Conservation (phyloP, 768 basidiomycete genomes). For the Collybia sordida region DNA sequence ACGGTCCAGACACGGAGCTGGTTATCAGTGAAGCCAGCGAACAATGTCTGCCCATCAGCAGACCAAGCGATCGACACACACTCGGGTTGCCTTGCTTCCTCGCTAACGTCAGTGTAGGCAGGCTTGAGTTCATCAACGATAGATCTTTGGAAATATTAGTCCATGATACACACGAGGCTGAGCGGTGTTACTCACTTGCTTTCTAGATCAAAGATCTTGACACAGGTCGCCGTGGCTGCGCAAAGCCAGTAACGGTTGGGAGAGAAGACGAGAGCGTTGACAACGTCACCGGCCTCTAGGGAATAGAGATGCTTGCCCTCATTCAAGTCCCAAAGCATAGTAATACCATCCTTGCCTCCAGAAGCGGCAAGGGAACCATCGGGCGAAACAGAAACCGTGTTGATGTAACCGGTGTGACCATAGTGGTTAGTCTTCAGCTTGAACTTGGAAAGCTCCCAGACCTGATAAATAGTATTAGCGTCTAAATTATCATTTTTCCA, state of each 20-base stretch:
- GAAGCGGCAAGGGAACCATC: conserved; percentile 99
- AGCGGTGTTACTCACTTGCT: conserved; percentile 76
- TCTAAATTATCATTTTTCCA: conserved; percentile 16
- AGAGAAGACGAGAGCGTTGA: conserved; percentile 99
- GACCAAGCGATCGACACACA: conserved; percentile 99
- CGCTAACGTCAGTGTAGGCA: conserved; percentile 77
- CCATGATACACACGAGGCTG: neutral
- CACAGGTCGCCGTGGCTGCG: conserved; percentile 94
- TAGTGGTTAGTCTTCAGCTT: conserved; percentile 99
- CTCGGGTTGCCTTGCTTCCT: conserved; percentile 78
- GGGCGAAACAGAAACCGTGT: conserved; percentile 96
- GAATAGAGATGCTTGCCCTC: conserved; percentile 99
- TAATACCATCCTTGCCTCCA: conserved; percentile 99
- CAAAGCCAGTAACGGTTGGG: conserved; percentile 99
- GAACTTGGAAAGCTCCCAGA: conserved; percentile 99
- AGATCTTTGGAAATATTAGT: conserved; percentile 49
- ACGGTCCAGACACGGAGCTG: conserved; percentile 92
- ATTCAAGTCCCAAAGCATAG: conserved; percentile 99
- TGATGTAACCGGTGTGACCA: conserved; percentile 99
- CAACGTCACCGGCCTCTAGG: conserved; percentile 95
- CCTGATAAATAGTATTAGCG: conserved; percentile 47
- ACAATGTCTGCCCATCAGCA: conserved; percentile 95
- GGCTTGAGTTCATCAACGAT: conserved; percentile 99
- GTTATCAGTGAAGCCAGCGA: conserved; percentile 96
- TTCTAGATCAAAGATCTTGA: conserved; percentile 99